Conservation (phyloP, 108 stramenopile species). For the Fragilariopsis cylindrus region DNA sequence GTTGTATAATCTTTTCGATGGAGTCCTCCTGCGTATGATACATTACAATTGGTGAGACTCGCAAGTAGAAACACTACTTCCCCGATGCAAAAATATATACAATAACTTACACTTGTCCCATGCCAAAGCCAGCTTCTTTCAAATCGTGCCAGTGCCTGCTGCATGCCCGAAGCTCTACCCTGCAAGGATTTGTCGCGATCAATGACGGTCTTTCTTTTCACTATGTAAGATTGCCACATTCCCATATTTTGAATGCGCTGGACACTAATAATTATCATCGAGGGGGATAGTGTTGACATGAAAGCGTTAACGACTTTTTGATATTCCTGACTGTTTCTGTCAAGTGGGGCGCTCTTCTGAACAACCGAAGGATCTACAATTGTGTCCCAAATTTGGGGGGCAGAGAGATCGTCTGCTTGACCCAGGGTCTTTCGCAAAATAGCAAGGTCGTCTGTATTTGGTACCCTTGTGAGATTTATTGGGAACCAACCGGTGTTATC, state of each 20-base stretch:
- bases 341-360: not conserved
- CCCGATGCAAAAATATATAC: not conserved
- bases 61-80: not conserved
- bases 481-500: conserved; percentile 27
- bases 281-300: not conserved
- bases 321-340: not conserved
- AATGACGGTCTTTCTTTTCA: conserved; percentile 20
- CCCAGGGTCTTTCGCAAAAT: conserved; percentile 18
- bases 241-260: conserved; percentile 24
- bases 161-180: not conserved
- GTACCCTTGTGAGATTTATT: conserved; percentile 10
- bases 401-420: conserved; percentile 1
- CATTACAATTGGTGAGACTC: not conserved
- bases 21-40: not conserved
- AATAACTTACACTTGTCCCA: conserved; percentile 12
- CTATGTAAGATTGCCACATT: conserved; percentile 19
- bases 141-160: conserved; percentile 7
- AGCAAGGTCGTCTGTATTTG: conserved; percentile 14
- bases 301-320: not conserved
- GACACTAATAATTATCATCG: conserved; percentile 4
- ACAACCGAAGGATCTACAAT: conserved; percentile 15
- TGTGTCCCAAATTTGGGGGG: conserved; percentile 13
- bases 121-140: conserved; percentile 29
- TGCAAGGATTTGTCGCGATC: not conserved
- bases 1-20: conserved; percentile 23